phyloP scores from a whole-genome alignment of 1,139 yeast species.

The Debaryomyces udenii region DNA sequence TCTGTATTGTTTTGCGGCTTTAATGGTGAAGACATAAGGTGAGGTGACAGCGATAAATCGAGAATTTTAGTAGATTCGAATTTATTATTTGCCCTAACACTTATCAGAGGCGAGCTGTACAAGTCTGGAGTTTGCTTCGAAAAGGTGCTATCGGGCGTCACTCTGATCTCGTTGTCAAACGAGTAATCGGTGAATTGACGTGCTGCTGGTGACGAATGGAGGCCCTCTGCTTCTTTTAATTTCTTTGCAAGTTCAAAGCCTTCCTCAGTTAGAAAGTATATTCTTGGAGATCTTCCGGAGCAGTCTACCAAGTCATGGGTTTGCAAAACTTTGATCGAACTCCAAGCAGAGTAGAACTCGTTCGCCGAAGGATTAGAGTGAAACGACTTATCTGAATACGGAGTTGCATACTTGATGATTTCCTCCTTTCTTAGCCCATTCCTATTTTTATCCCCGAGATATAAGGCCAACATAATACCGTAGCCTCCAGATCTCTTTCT shows the following conservation, averaged over 20 bases:
- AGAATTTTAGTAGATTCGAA: not conserved
- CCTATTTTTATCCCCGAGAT: slow-evolving; percentile 51
- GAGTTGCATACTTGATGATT: slow-evolving; percentile 57
- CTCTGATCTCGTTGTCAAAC: slow-evolving; percentile 39
- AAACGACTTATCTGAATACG: slow-evolving; percentile 69
- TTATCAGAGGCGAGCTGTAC: slow-evolving; percentile 4
- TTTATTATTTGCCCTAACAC: not conserved
- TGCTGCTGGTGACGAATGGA: slow-evolving; percentile 29
- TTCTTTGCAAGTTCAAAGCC: slow-evolving; percentile 68
- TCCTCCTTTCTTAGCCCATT: slow-evolving; percentile 64
- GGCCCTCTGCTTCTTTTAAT: slow-evolving; percentile 51
- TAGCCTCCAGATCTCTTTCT: slow-evolving; percentile 81
- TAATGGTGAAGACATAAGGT: slow-evolving; percentile 4
- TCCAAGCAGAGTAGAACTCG: slow-evolving; percentile 81
- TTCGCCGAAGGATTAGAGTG: slow-evolving; percentile 61
- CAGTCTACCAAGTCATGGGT: slow-evolving; percentile 63
- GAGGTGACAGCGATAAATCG: slow-evolving; percentile 6
- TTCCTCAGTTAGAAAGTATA: slow-evolving; percentile 69
- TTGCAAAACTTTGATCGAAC: slow-evolving; percentile 62
- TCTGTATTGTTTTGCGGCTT: not conserved
- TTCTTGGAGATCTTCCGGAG: slow-evolving; percentile 58
- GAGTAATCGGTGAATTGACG: slow-evolving; percentile 26
- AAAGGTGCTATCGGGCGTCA: slow-evolving; percentile 21
- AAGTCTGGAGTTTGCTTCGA: not conserved
- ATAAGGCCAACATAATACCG: slow-evolving; percentile 73